phyloP scores from a whole-genome alignment of 1,284 basidiomycete genomes.

The Hortiboletus rubellus region DNA sequence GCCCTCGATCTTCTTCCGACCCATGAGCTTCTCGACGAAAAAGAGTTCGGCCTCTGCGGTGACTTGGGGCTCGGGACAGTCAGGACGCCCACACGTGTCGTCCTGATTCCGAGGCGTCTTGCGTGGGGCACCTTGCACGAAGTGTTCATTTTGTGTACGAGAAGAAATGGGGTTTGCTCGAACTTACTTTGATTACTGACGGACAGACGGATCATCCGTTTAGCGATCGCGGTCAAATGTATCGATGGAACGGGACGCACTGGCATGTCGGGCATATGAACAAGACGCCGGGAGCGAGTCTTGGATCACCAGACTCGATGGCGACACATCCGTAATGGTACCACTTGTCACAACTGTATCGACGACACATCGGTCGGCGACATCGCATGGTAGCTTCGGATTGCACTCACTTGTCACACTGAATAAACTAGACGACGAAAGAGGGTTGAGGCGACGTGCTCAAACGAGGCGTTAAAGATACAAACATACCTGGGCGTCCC shows the following conservation, averaged over 20 bases:
- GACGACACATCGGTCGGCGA: neutral
- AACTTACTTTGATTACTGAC: conserved; percentile 22
- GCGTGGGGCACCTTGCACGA: conserved; percentile 15
- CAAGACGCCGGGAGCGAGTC: conserved; percentile 19
- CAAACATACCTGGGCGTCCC: conserved; percentile 26
- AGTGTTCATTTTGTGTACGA: neutral
- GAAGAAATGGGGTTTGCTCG: neutral
- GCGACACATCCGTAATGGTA: conserved; percentile 39
- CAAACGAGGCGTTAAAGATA: neutral
- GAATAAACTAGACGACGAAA: conserved; percentile 27
- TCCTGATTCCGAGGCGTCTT: conserved; percentile 3
- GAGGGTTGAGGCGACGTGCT: neutral
- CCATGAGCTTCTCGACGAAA: conserved; percentile 36
- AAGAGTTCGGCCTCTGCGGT: conserved; percentile 19
- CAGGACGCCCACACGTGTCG: conserved; percentile 26
- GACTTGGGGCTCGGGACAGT: conserved; percentile 21
- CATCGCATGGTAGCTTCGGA: neutral
- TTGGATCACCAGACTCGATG: conserved; percentile 26
- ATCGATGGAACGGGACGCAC: conserved; percentile 18
- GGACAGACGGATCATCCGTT: neutral
- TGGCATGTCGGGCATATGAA: conserved; percentile 35
- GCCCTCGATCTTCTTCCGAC: conserved; percentile 23
- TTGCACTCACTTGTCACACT: conserved; percentile 33
- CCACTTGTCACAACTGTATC: conserved; percentile 37
- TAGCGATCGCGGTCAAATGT: neutral